Conservation (phyloP, 2,329 filamentous ascomycete genomes). For the Alternaria sp. region DNA sequence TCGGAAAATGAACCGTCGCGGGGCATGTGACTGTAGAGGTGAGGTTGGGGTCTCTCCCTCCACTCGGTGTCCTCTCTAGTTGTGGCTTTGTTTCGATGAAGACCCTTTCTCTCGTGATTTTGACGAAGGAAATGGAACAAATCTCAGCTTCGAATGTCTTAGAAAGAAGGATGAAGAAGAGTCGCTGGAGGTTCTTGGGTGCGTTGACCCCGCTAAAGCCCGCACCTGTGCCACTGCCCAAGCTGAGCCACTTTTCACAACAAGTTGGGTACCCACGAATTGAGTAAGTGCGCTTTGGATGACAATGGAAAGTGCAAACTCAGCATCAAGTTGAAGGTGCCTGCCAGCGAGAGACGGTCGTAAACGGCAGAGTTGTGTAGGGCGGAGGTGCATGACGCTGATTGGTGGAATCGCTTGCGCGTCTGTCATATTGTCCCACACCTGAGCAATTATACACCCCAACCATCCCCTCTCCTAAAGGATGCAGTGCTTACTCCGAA, state of each 20-base stretch:
- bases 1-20: not conserved
- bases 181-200: not conserved
- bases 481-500: constrained; percentile 1
- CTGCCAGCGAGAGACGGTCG: not conserved
- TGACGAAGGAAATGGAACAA: not conserved
- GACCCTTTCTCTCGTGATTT: not conserved
- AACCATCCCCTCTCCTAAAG: not conserved
- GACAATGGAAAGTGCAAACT: not conserved
- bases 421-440: constrained; percentile 2
- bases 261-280: not conserved
- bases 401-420: constrained; percentile 8
- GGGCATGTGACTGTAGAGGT: not conserved
- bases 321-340: not conserved
- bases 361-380: not conserved
- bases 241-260: not conserved
- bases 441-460: not conserved
- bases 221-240: not conserved
- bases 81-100: not conserved
- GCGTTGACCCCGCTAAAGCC: not conserved
- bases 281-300: not conserved
- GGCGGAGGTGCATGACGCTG: not conserved
- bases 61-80: not conserved
- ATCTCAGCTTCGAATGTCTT: not conserved
- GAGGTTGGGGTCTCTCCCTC: not conserved
- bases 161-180: not conserved